Percentiles rank a stretch among this genome's conserved stretches.
phyloP scores from a whole-genome alignment of 768 basidiomycete genomes.

The Suillus subalutaceus region DNA sequence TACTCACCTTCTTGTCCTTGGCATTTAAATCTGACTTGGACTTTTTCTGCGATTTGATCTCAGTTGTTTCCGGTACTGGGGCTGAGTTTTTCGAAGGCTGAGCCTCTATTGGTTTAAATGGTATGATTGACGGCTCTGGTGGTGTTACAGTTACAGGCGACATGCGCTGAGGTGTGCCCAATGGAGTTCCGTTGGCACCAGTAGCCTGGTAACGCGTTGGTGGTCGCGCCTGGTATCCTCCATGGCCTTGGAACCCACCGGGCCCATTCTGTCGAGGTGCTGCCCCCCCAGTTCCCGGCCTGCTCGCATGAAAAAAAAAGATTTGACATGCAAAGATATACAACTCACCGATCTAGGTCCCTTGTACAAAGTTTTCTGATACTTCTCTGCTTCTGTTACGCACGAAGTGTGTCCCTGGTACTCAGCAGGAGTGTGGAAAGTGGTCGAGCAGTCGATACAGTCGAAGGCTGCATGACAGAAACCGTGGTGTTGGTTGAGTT shows the following conservation, averaged over 20 bases:
- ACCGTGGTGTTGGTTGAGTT: constrained; percentile 75
- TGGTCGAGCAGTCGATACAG: constrained; percentile 88
- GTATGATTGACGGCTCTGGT: constrained; percentile 13
- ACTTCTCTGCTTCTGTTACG: constrained; percentile 91
- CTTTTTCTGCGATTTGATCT: constrained; percentile 10
- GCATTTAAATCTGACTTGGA: constrained; percentile 19
- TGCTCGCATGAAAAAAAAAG: constrained; percentile 15
- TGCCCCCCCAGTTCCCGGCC: constrained; percentile 27
- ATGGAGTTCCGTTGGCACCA: constrained; percentile 73
- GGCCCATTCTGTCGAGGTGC: constrained; percentile 35
- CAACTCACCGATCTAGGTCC: constrained; percentile 58
- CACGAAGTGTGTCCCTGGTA: constrained; percentile 86
- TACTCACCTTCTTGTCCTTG: constrained; percentile 24
- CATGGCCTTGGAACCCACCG: constrained; percentile 30
- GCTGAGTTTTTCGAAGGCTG: background rate
- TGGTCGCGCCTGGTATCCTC: constrained; percentile 29
- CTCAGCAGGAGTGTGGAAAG: constrained; percentile 73
- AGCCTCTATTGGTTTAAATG: background rate
- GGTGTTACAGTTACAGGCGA: constrained; percentile 40
- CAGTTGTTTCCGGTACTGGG: background rate
- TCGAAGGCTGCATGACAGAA: constrained; percentile 72
- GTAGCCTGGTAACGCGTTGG: constrained; percentile 37
- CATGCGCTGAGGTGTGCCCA: constrained; percentile 64
- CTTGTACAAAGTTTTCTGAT: constrained; percentile 85
- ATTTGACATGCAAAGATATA: background rate